A percentile compares a stretch with the other conserved stretches of the same genome.
Evolutionary conservation across 2,329 filamentous ascomycete species (phyloP).

Genomic region (Colletotrichum filicis): DNA sequence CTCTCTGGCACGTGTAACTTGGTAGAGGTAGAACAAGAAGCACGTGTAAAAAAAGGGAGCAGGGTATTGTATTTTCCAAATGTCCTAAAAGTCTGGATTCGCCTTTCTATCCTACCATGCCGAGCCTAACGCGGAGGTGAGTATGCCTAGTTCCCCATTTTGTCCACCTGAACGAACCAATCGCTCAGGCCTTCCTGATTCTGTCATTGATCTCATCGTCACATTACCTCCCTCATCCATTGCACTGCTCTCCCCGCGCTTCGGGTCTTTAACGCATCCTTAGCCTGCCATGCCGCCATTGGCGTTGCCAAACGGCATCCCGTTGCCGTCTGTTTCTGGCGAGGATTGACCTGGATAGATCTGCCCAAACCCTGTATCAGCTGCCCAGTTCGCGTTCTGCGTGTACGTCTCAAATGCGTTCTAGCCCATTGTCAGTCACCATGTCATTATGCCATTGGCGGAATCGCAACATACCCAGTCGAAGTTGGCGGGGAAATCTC

Average conservation of each 20-base stretch:
- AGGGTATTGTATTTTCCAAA: constrained; percentile 25
- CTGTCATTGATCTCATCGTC: constrained; percentile 24
- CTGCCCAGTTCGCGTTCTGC: constrained; percentile 64
- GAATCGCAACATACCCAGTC: constrained; percentile 63
- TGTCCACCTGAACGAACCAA: background rate
- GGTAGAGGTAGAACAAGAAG: background rate
- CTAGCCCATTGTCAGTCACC: constrained; percentile 46
- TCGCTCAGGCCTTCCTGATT: constrained; percentile 4
- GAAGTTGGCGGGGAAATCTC: constrained; percentile 61
- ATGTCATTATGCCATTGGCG: background rate
- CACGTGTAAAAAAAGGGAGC: constrained; percentile 24
- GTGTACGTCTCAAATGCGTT: constrained; percentile 68
- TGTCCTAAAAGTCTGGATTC: background rate
- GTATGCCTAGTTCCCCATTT: background rate
- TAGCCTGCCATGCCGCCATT: constrained; percentile 29
- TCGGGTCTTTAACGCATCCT: background rate
- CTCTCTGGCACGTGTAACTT: background rate
- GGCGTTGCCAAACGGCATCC: constrained; percentile 14
- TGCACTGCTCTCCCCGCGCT: background rate
- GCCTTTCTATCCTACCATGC: background rate
- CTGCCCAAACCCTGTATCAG: constrained; percentile 63
- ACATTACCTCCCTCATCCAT: background rate
- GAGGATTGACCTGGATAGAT: constrained; percentile 40
- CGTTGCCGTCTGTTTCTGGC: constrained; percentile 23
- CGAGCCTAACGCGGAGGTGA: constrained; percentile 14